phyloP scores from a whole-genome alignment of 495 filamentous ascomycete species.

The Neurospora discreta region DNA sequence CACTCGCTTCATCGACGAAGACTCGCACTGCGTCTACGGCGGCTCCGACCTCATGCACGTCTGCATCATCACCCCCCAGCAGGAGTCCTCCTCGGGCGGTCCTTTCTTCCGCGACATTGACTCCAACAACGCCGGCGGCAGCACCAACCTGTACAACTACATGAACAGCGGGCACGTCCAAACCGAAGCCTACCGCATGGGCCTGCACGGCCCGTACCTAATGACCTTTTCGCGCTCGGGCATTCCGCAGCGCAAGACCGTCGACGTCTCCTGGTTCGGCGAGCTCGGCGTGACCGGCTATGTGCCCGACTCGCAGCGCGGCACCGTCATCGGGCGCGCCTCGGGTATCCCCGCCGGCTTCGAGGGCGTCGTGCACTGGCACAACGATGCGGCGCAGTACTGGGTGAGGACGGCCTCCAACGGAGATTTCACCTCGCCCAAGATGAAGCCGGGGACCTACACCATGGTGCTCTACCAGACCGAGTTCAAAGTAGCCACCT shows the following conservation, averaged over 20 bases:
- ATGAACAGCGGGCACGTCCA: slow-evolving; percentile 57
- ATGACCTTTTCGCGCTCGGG: slow-evolving; percentile 50
- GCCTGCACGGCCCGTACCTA: slow-evolving; percentile 57
- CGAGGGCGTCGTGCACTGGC: slow-evolving; percentile 53
- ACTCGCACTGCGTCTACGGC: slow-evolving; percentile 47
- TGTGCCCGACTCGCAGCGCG: slow-evolving; percentile 40
- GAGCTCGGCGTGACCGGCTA: slow-evolving; percentile 47
- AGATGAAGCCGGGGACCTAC: slow-evolving; percentile 58
- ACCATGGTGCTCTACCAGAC: slow-evolving; percentile 57
- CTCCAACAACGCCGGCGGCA: slow-evolving; percentile 46
- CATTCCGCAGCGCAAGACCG: slow-evolving; percentile 34
- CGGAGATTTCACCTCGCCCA: slow-evolving; percentile 48
- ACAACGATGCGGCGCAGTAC: slow-evolving; percentile 51
- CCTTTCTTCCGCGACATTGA: slow-evolving; percentile 59
- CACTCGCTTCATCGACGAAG: slow-evolving; percentile 55
- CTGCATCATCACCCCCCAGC: slow-evolving; percentile 42
- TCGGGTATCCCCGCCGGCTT: slow-evolving; percentile 35
- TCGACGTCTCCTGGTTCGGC: slow-evolving; percentile 48
- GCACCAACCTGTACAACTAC: slow-evolving; percentile 55
- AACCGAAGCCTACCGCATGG: slow-evolving; percentile 50
- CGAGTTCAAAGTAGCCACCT: slow-evolving; percentile 46
- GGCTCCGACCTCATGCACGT: slow-evolving; percentile 32
- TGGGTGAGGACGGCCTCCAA: slow-evolving; percentile 45
- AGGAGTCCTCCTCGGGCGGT: slow-evolving; percentile 43
- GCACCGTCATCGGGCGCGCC: slow-evolving; percentile 50